Base-by-base conservation (phyloP, 2,329 filamentous ascomycete genomes). In the Teratosphaeria destructans region DNA sequence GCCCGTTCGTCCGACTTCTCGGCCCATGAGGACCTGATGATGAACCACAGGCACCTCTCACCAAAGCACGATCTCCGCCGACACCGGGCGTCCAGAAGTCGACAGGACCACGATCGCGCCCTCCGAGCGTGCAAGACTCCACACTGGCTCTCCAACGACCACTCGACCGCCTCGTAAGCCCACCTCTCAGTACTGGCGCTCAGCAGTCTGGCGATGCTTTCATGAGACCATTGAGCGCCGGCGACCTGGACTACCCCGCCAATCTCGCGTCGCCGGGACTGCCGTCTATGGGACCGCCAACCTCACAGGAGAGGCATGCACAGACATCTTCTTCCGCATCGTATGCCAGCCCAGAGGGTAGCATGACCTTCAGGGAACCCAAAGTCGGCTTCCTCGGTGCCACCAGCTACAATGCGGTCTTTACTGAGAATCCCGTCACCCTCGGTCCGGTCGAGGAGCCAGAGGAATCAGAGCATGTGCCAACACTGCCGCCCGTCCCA, bases 401-500 rank as follows among this genome's bases (percentile, higher is more conserved):
- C 5, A 72, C 71, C 8, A 67, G 65, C 57, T 73, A 70, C 54
- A 68, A 66, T 8, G 70, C 70, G 11, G 66, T 72, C n/a, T 73
- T 70, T 55, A 69, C 65, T 0, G 70, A 73, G 52, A 70, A 72
- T 57, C 56, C 63, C 14, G 62, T 37, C 12, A 70, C 67, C 55
- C 56, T 71, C 2, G 65, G 64, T 10, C 57, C 62, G 12, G 59
- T 62, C 8, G 34, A 62, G 55, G 52, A 62, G 32, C 60, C 64
- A 4, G 66, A 70, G 5, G 63, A 62, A n/a, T 32, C 63, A 3
- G 64, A 70, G 11, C 64, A 68, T 35, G 53, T 60, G 16, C 65
- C 65, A 3, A 64, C 63, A 37, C 59, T 70, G 3, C 62, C 66
- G 6, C 66, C 68, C 5, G 59, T 70, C 12, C 63, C 69, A 6